phyloP scores from a whole-genome alignment of 306 rosid genomes.

The Castanospermum australe region DNA sequence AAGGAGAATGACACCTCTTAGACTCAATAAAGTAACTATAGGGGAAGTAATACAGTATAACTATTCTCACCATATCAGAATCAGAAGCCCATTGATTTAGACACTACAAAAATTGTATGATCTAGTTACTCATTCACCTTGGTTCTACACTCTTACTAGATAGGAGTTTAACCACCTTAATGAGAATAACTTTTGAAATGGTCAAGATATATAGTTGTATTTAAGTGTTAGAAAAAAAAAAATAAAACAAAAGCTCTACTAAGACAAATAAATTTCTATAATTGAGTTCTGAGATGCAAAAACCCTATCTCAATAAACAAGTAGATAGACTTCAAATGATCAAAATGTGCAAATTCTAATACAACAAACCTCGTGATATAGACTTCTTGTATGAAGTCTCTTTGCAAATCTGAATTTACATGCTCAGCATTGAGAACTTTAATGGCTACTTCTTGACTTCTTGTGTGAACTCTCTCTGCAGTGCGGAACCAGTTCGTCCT shows the following conservation, averaged over 20 bases:
- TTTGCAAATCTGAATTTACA: conserved; percentile 78
- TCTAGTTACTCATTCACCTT: conserved; percentile 9
- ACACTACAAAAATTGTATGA: neutral
- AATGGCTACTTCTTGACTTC: no score
- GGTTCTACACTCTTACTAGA: conserved; percentile 4
- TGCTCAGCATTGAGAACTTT: conserved; percentile 92
- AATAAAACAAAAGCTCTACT: neutral
- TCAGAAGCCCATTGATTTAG: no score
- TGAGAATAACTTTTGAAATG: neutral
- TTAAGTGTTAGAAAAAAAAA: neutral
- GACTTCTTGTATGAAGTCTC: conserved; percentile 92
- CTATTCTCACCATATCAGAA: conserved; percentile 19
- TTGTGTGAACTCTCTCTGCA: no score
- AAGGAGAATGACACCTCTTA: neutral
- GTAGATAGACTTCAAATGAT: conserved; percentile 11
- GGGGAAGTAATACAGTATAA: conserved; percentile 28
- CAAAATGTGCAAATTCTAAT: neutral
- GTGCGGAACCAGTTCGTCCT: no score
- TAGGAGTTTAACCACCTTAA: conserved; percentile 1
- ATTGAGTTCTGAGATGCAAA: neutral
- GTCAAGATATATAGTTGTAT: neutral
- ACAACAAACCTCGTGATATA: conserved; percentile 82
- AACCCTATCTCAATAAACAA: conserved; percentile 11
- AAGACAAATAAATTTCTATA: neutral
- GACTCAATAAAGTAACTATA: neutral